Conservation (phyloP, 768 basidiomycete species). For the Phaeolepiota aurea region DNA sequence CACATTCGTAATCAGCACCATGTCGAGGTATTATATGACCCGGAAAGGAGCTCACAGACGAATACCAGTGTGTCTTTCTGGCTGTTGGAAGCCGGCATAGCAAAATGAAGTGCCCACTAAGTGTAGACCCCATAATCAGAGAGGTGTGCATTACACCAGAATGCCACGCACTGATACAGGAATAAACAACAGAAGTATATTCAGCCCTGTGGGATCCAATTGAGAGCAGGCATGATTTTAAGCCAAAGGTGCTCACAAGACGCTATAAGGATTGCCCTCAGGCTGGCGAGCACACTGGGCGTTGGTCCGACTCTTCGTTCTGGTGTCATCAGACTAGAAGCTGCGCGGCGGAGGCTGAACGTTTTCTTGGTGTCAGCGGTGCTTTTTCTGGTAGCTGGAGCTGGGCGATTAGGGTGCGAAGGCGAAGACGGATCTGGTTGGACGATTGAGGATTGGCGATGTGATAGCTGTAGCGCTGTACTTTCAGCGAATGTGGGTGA, state of each 20-base stretch:
- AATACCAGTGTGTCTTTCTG: conserved; percentile 58
- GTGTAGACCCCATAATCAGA: background rate
- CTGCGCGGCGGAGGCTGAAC: conserved; percentile 8
- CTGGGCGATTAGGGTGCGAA: background rate
- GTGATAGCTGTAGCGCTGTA: background rate
- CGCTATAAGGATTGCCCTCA: conserved; percentile 43
- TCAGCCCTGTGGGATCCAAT: background rate
- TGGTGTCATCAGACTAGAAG: conserved; percentile 27
- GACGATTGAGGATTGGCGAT: background rate
- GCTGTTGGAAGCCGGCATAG: conserved; percentile 21
- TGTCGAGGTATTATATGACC: too few relatives aligned
- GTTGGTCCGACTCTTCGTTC: conserved; percentile 28
- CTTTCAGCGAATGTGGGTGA: background rate
- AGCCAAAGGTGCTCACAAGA: conserved; percentile 40
- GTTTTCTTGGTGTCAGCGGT: background rate
- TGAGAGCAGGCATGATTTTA: background rate
- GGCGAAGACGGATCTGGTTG: background rate
- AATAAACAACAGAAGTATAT: conserved; percentile 2
- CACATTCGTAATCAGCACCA: too few relatives aligned
- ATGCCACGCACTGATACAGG: conserved; percentile 4
- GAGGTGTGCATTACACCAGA: background rate
- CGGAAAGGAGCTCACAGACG: conserved; percentile 70
- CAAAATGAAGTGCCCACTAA: conserved; percentile 71
- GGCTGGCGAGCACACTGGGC: conserved; percentile 36
- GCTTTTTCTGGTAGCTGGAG: background rate